A percentile compares a stretch with the other conserved stretches of the same genome.
Evolutionary conservation across 805 yeast species (phyloP).

Genomic region (Candida tibetensis): DNA sequence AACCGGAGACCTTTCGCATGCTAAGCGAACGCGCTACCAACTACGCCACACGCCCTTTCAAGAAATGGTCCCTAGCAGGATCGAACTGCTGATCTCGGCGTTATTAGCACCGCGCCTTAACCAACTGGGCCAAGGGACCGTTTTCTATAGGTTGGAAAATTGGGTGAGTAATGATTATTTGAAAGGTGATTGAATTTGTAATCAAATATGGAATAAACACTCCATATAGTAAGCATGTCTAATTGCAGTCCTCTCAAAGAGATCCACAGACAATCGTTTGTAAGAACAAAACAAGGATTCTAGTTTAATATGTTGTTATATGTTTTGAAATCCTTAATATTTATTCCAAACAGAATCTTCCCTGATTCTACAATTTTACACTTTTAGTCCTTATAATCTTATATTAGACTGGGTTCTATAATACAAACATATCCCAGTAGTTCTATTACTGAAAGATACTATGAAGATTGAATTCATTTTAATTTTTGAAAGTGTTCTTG

Average conservation of each 20-base stretch:
- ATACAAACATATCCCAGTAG: too few relatives aligned
- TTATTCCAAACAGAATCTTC: too few relatives aligned
- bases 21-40: slow-evolving; percentile 83
- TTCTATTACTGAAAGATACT: neutral
- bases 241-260: neutral
- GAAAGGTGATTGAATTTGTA: neutral
- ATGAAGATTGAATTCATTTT: too few relatives aligned
- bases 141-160: neutral
- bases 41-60: slow-evolving; percentile 66
- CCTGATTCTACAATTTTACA: too few relatives aligned
- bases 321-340: too few relatives aligned
- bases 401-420: too few relatives aligned
- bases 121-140: slow-evolving; percentile 57
- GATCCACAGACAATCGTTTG: neutral
- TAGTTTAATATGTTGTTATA: too few relatives aligned
- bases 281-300: too few relatives aligned
- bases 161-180: neutral
- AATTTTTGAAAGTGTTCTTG: neutral
- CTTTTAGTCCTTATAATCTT: too few relatives aligned
- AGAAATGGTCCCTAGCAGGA: slow-evolving; percentile 18
- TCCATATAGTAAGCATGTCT: neutral
- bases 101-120: slow-evolving; percentile 58
- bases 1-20: too few relatives aligned
- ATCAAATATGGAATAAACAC: neutral
- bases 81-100: slow-evolving; percentile 49